Evolutionary conservation across 495 filamentous ascomycete species (phyloP).

Genomic region (Penicillium psychrofluorescens): DNA sequence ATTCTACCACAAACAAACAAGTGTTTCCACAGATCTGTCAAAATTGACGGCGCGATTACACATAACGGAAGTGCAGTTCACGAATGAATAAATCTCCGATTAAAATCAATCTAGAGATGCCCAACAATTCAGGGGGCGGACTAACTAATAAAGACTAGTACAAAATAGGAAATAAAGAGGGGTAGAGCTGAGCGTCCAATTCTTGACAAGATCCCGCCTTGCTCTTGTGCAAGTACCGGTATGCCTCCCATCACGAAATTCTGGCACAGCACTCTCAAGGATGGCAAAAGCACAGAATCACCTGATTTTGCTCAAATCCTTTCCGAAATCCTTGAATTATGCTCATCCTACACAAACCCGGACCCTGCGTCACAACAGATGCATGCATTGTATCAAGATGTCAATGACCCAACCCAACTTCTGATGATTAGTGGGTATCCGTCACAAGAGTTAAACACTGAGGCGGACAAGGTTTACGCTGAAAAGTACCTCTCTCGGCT

Average conservation of each 20-base stretch:
- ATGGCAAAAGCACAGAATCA: background rate
- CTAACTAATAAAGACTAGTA: too few species aligned
- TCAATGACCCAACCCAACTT: slow-evolving; percentile 1
- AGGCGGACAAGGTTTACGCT: slow-evolving; percentile 6
- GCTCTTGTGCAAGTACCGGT: background rate
- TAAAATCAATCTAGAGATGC: too few species aligned
- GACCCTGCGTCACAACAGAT: background rate
- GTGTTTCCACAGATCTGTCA: too few species aligned
- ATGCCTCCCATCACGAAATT: slow-evolving; percentile 7
- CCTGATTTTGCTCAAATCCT: slow-evolving; percentile 2
- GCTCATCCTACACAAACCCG: slow-evolving; percentile 6
- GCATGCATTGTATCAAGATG: slow-evolving; percentile 7
- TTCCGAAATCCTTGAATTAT: background rate
- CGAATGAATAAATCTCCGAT: too few species aligned
- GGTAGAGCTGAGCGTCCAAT: too few species aligned
- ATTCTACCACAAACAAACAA: too few species aligned
- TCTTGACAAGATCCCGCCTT: too few species aligned
- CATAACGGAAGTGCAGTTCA: too few species aligned
- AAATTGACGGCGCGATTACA: too few species aligned
- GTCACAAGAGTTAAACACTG: slow-evolving; percentile 7
- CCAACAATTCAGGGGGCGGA: too few species aligned
- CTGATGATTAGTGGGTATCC: slow-evolving; percentile 8
- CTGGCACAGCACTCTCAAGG: slow-evolving; percentile 8
- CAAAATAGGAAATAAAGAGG: too few species aligned
- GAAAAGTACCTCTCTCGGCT: slow-evolving; percentile 1